These are phyloP conservation scores for Candolleomyces aberdarensis DNA, from an alignment of 768 basidiomycete species.

Conservation along the genomic window DNA sequence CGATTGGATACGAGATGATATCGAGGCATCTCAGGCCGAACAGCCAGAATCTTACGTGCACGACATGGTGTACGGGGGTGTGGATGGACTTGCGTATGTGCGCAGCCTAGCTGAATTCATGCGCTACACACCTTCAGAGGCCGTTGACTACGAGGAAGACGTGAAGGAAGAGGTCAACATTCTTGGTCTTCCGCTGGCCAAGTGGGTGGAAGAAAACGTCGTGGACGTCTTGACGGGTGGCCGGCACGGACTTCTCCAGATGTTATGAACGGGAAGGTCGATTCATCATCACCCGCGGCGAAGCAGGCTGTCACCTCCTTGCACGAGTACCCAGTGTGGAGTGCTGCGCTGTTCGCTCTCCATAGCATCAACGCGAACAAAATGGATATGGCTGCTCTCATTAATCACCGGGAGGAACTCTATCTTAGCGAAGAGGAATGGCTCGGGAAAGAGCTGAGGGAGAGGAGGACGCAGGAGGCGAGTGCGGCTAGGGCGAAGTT, in stretches of 20 bases:
- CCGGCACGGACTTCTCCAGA: constrained; percentile 40
- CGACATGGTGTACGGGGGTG: constrained; percentile 78
- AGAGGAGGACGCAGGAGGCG: constrained; percentile 22
- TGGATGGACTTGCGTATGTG: constrained; percentile 73
- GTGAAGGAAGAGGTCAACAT: too few relatives aligned
- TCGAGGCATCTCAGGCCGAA: constrained; percentile 48
- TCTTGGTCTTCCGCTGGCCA: constrained; percentile 23
- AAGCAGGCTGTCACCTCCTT: constrained; percentile 39
- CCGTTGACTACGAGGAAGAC: constrained; percentile 8
- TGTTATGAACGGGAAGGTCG: background rate
- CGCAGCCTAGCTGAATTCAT: constrained; percentile 76
- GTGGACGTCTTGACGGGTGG: constrained; percentile 47
- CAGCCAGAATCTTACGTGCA: constrained; percentile 53
- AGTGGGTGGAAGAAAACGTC: constrained; percentile 42
- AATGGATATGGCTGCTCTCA: constrained; percentile 52
- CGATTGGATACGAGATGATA: constrained; percentile 33
- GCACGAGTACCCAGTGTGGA: constrained; percentile 39
- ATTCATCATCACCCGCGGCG: constrained; percentile 15
- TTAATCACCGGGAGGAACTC: constrained; percentile 44
- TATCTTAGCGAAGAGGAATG: constrained; percentile 51
- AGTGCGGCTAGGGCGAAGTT: constrained; percentile 5
- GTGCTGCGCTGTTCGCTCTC: constrained; percentile 36
- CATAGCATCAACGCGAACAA: constrained; percentile 42
- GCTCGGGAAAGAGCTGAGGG: constrained; percentile 42
- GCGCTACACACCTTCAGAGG: constrained; percentile 35